Conservation (phyloP, 2,329 filamentous ascomycete species). For the Ophiosphaerella herpotricha region DNA sequence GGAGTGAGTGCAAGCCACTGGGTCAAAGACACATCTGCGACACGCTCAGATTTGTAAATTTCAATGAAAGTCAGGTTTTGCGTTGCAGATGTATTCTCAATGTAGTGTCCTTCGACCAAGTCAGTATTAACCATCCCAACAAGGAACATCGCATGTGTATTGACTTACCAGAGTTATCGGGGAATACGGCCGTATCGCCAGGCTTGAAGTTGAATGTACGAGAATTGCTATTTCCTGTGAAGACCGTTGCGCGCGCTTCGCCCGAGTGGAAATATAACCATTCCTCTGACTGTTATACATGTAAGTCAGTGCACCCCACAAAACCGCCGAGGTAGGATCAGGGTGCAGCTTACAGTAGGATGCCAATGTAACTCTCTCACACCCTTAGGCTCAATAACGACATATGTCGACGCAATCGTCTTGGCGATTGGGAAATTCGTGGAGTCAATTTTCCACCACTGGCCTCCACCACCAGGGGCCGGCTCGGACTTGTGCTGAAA, state of each 20-base stretch:
- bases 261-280: slow-evolving; percentile 74
- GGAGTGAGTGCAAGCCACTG: slow-evolving; percentile 74
- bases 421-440: slow-evolving; percentile 69
- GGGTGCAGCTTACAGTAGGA: slow-evolving; percentile 59
- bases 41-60: slow-evolving; percentile 69
- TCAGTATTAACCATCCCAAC: not conserved
- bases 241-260: slow-evolving; percentile 65
- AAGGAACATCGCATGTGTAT: not conserved
- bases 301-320: not conserved
- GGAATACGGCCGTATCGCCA: slow-evolving; percentile 71
- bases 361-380: slow-evolving; percentile 73
- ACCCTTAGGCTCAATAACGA: slow-evolving; percentile 66
- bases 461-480: slow-evolving; percentile 66
- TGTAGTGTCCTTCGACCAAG: slow-evolving; percentile 60
- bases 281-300: slow-evolving; percentile 56
- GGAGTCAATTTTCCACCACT: slow-evolving; percentile 67
- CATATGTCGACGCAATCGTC: slow-evolving; percentile 68
- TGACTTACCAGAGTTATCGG: slow-evolving; percentile 62
- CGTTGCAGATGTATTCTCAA: slow-evolving; percentile 68
- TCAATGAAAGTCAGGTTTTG: slow-evolving; percentile 71
- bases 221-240: slow-evolving; percentile 64
- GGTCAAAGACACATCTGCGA: slow-evolving; percentile 68
- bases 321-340: not conserved
- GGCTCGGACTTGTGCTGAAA: slow-evolving; percentile 60
- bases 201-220: slow-evolving; percentile 70